phyloP scores from a whole-genome alignment of 257 asterid genomes.

The Hygrophila difformis region DNA sequence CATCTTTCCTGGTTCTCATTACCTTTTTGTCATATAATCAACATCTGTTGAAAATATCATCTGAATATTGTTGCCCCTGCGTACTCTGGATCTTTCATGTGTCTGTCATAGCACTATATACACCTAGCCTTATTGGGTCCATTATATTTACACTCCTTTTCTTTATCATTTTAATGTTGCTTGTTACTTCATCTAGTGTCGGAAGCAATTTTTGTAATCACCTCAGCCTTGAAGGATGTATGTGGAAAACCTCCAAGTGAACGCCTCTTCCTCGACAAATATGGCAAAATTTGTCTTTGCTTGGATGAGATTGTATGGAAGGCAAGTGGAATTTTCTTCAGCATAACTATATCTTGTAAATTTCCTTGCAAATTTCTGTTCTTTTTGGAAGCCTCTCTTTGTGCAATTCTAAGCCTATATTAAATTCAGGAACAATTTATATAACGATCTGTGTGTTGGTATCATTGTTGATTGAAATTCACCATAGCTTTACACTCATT shows the following conservation, averaged over 20 bases:
- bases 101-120: not conserved
- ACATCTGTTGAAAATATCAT: not conserved
- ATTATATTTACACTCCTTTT: not conserved
- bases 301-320: constrained; percentile 96
- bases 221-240: constrained; percentile 88
- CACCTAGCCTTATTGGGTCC: constrained; percentile 3
- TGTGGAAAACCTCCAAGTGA: constrained; percentile 91
- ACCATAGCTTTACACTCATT: too few species aligned
- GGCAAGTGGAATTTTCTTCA: constrained; percentile 31
- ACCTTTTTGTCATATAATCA: not conserved
- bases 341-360: too few species aligned
- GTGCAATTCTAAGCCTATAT: too few species aligned
- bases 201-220: constrained; percentile 79
- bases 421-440: too few species aligned
- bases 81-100: too few species aligned
- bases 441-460: too few species aligned
- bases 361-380: not conserved
- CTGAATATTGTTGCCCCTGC: too few species aligned
- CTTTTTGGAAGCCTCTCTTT: not conserved
- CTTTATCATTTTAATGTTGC: not conserved
- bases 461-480: too few species aligned
- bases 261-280: constrained; percentile 88
- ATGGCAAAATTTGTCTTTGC: constrained; percentile 92
- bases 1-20: too few species aligned
- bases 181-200: constrained; percentile 37